Evolutionary conservation across 352 stramenopile species (phyloP).

Genomic region (Pythium apleroticum): DNA sequence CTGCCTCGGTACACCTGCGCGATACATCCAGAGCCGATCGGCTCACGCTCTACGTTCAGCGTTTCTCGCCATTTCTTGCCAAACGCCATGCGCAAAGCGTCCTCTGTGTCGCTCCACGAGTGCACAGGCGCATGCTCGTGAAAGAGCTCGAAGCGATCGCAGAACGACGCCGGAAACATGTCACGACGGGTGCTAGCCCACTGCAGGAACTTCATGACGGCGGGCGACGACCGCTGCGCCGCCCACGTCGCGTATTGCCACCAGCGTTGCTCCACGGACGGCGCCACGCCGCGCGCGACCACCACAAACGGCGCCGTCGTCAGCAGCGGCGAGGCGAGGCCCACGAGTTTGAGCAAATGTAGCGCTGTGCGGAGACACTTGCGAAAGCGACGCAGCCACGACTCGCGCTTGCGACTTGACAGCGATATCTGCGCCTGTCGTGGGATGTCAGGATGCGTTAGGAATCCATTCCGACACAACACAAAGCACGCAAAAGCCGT

Average conservation of each 20-base stretch:
- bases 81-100: constrained; percentile 81
- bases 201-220: constrained; percentile 95
- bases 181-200: constrained; percentile 94
- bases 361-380: constrained; percentile 47
- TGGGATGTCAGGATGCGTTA: no score
- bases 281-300: constrained; percentile 25
- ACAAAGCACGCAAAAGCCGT: no score
- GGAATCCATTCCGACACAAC: no score
- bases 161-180: constrained; percentile 91
- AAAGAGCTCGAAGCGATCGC: constrained; percentile 88
- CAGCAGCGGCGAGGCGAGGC: constrained; percentile 47
- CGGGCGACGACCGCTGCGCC: constrained; percentile 77
- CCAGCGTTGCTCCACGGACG: constrained; percentile 49
- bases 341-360: constrained; percentile 62
- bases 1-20: constrained; percentile 93
- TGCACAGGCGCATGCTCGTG: constrained; percentile 89
- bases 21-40: constrained; percentile 92
- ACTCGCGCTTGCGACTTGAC: background rate
- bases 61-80: constrained; percentile 72
- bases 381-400: constrained; percentile 33
- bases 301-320: constrained; percentile 48
- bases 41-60: constrained; percentile 53
- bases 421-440: background rate
- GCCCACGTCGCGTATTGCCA: constrained; percentile 66
- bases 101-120: constrained; percentile 85